Evolutionary conservation across 1,284 basidiomycete species (phyloP).

Genomic region (Exobasidium cylindrosporum): DNA sequence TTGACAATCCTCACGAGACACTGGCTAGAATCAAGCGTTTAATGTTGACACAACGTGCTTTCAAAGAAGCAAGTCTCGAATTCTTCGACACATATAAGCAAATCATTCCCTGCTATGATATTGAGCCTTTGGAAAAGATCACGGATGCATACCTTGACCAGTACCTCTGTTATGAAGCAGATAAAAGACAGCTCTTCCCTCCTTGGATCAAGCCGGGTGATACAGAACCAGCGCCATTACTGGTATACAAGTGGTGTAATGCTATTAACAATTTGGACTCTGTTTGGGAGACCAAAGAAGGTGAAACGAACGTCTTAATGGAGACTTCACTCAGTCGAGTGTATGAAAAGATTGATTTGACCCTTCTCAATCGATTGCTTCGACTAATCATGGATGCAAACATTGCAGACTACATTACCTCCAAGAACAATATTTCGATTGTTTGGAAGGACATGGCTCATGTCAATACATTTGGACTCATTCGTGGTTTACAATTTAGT

Average conservation of each 20-base stretch:
- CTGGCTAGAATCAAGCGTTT: slow-evolving; percentile 54
- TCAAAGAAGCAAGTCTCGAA: slow-evolving; percentile 54
- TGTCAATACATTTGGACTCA: slow-evolving; percentile 53
- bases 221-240: slow-evolving; percentile 52
- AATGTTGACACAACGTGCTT: slow-evolving; percentile 54
- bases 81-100: slow-evolving; percentile 55
- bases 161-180: slow-evolving; percentile 54
- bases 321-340: slow-evolving; percentile 54
- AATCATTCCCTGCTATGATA: slow-evolving; percentile 53
- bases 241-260: slow-evolving; percentile 56
- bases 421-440: slow-evolving; percentile 55
- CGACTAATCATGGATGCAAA: slow-evolving; percentile 56
- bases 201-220: slow-evolving; percentile 56
- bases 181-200: slow-evolving; percentile 55
- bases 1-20: slow-evolving; percentile 55
- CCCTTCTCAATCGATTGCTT: slow-evolving; percentile 52
- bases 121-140: slow-evolving; percentile 56
- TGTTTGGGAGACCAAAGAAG: slow-evolving; percentile 52
- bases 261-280: slow-evolving; percentile 54
- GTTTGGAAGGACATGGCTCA: slow-evolving; percentile 56
- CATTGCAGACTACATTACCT: slow-evolving; percentile 54
- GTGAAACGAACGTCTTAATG: slow-evolving; percentile 55
- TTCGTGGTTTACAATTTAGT: slow-evolving; percentile 54
- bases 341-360: slow-evolving; percentile 55
- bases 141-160: slow-evolving; percentile 55